Base-by-base conservation (phyloP, 164 flowering plant genomes). In the Berberis thunbergii region DNA sequence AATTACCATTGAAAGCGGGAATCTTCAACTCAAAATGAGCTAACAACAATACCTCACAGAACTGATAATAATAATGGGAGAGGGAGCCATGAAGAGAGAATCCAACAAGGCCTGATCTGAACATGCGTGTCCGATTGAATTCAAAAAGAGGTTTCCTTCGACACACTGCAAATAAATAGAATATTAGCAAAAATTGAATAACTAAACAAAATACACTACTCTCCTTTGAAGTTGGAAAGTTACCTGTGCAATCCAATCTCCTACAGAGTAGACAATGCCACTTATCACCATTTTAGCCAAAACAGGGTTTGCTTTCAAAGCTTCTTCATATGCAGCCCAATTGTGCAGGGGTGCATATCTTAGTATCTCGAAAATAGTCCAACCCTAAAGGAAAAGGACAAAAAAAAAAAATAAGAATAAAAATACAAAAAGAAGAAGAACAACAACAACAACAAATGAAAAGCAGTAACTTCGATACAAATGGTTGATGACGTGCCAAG, bases 191-290 rank as follows among this genome's bases (percentile, higher is more conserved):
- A 3, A 39, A 41, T 49, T 46, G 39, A 40, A 63, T 6, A 41
- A 41, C 43, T 2, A 46, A 57, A 58, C n/a, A 4, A 26, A 3
- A 43, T 64, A 7, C 1, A 38, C 41, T 46, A 26, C 9, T 54
- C 6, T 60, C 54, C 6, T 55, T 45, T 13, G 41, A 42, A 41
- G 4, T 9, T 4, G 43, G 10, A 26, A 6, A 54, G 70, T 54
- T 64, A 86, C 94, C 74, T 90, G 90, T 48, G 95, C 92, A 76
- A 90, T 90, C 95, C 97, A 90, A 78, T 90, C 97, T 45, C 97
- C 94, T 43, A 90, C 2, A 40, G 87, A 77, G 69, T 90, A 87
- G n/a, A 90, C 97, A 42, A 83, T 67, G 43, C 97, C 91, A 70
- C 91, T 89, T 13, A 89, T 89, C 71, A 83, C 69, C 94, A 89